Percentiles rank a stretch among this genome's conserved stretches.
Conservation (phyloP, 306 rosid species). For the Vigna mungo region DNA sequence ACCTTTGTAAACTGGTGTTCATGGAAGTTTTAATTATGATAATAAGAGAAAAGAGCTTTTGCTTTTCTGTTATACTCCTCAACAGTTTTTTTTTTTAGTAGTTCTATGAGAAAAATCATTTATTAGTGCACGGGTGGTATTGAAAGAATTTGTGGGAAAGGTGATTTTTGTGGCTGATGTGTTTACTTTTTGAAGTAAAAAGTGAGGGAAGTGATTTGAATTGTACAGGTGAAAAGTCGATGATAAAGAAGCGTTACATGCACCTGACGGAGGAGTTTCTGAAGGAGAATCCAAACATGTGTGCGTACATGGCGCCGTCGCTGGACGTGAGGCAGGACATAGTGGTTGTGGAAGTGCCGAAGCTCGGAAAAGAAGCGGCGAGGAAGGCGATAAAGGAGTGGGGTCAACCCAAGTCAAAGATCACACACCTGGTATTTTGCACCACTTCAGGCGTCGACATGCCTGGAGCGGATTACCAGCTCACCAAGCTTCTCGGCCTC, state of each 20-base stretch:
- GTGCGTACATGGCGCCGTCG: constrained; percentile 69
- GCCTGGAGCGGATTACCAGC: constrained; percentile 73
- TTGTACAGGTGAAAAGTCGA: constrained; percentile 64
- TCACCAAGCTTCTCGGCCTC: constrained; percentile 66
- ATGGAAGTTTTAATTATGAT: too few relatives aligned
- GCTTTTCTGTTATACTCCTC: too few relatives aligned
- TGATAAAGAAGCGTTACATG: constrained; percentile 71
- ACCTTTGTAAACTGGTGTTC: neutral
- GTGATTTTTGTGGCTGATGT: too few relatives aligned
- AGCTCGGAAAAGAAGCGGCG: constrained; percentile 66
- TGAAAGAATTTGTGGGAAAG: too few relatives aligned
- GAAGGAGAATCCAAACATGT: constrained; percentile 56
- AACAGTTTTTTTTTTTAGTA: too few relatives aligned
- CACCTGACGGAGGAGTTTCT: constrained; percentile 57
- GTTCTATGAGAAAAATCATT: too few relatives aligned
- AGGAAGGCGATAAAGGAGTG: constrained; percentile 62
- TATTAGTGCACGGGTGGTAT: too few relatives aligned
- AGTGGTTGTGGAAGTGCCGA: constrained; percentile 68
- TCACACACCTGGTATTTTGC: constrained; percentile 67
- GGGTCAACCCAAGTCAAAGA: constrained; percentile 76
- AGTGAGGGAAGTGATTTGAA: neutral
- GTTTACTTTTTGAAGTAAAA: neutral
- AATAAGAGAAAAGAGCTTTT: too few relatives aligned
- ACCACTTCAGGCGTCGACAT: constrained; percentile 74
- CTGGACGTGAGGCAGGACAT: constrained; percentile 64